Percentiles rank a stretch among this genome's conserved stretches.
phyloP scores from a whole-genome alignment of 1,284 basidiomycete genomes.

The Melampsora larici-populina region DNA sequence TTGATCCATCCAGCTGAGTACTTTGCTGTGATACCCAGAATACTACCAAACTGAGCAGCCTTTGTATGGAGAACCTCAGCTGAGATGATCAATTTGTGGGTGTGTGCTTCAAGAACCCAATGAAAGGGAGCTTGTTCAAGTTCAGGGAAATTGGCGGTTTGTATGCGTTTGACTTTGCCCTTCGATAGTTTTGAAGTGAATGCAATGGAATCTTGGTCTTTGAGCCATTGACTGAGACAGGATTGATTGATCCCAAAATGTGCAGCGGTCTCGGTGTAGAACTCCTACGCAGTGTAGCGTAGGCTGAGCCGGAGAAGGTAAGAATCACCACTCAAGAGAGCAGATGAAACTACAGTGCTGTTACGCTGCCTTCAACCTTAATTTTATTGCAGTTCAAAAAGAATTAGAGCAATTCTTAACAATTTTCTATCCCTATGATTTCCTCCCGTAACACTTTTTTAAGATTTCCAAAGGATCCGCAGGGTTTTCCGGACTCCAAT shows the following conservation, averaged over 20 bases:
- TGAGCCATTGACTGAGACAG: not conserved
- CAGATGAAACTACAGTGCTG: too few species aligned
- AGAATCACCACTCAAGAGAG: too few species aligned
- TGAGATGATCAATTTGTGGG: constrained; percentile 48
- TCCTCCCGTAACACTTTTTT: too few species aligned
- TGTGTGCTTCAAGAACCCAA: constrained; percentile 53
- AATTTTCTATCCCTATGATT: too few species aligned
- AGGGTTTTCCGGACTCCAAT: too few species aligned
- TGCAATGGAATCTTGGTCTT: not conserved
- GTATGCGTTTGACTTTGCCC: not conserved
- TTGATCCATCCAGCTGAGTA: not conserved
- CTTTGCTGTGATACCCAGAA: constrained; percentile 52
- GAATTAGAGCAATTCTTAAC: too few species aligned
- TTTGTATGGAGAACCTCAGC: constrained; percentile 52
- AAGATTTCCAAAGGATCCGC: too few species aligned
- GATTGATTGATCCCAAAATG: not conserved
- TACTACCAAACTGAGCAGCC: constrained; percentile 40
- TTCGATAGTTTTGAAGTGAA: not conserved
- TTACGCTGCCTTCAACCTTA: too few species aligned
- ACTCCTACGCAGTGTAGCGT: too few species aligned
- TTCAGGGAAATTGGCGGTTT: constrained; percentile 46
- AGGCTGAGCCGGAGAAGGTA: too few species aligned
- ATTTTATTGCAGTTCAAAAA: too few species aligned
- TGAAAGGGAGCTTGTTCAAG: constrained; percentile 52
- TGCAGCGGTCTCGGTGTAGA: not conserved